phyloP scores from a whole-genome alignment of 2,329 filamentous ascomycete species.

The Samsoniella hepiali region DNA sequence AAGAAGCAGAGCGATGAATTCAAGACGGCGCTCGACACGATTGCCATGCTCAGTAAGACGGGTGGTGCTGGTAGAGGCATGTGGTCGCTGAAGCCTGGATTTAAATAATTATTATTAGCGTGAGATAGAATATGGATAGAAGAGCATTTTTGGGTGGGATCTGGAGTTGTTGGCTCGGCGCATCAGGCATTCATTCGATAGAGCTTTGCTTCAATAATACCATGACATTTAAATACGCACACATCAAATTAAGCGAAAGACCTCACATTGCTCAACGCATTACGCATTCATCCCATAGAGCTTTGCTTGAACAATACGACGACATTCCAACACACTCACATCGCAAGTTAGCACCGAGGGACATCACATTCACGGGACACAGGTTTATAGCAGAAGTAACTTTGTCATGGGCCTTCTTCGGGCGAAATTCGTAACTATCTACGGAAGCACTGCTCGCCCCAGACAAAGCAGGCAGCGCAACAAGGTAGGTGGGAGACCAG shows the following conservation, averaged over 20 bases:
- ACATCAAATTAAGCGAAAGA: constrained; percentile 4
- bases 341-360: neutral
- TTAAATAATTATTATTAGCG: constrained; percentile 24
- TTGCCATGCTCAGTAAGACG: constrained; percentile 67
- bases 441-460: constrained; percentile 29
- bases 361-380: constrained; percentile 20
- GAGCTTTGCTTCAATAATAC: neutral
- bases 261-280: constrained; percentile 15
- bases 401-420: constrained; percentile 41
- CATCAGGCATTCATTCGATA: neutral
- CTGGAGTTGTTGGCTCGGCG: neutral
- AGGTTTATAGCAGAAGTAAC: constrained; percentile 32
- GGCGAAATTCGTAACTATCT: constrained; percentile 43
- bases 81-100: constrained; percentile 47
- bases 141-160: neutral
- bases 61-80: constrained; percentile 52
- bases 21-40: constrained; percentile 71
- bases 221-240: constrained; percentile 10
- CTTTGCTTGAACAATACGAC: neutral
- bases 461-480: constrained; percentile 38
- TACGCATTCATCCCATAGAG: neutral
- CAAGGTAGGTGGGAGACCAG: constrained; percentile 60
- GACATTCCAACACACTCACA: constrained; percentile 15
- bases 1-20: constrained; percentile 74
- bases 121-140: neutral